Base-by-base conservation (phyloP, 495 filamentous ascomycete species). In the Astrothelium subdiscretum region DNA sequence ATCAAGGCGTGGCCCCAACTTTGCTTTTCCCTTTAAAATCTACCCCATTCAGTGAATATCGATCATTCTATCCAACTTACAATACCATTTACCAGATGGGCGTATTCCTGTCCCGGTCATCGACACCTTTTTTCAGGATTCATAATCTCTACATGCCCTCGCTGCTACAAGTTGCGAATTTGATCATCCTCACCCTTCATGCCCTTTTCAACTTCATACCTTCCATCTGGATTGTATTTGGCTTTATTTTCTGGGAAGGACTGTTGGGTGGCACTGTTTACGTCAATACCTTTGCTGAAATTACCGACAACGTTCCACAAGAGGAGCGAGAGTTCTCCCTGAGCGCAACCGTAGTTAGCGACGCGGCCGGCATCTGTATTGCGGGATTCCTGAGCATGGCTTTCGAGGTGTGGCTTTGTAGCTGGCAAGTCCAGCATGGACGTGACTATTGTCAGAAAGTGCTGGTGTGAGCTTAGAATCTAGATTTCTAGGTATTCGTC, bases 161-260 rank as follows among this genome's bases (percentile, higher is more conserved):
- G 2, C 65, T 92, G n/a, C 80, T 98, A 0, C 94, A 98, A 74
- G 76, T 90, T 20, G 70, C 78, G 29, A 98, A 98, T 69, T 79
- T 98, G 22, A 70, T 78, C 8, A 51, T 96, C 12, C 76, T 98
- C 2, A 87, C 83, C 2, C 67, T 85, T 0, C 92, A 98, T 58
- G 82, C 90, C 1, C 66, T 96, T 62, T 83, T 85, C 68, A 75
- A 84, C 68, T 92, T 90, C 64, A 81, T 97, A 42, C 92, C 92
- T 0, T 88, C 74, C 61, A 85, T 97, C 11, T 97, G 87, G 68
- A 68, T 95, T 24, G 73, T 97, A 3, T 96, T 95, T 70, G 68
- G 80, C 5, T 76, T 97, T 52, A 76, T 96, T n/a, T 95, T 97
- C 70, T 97, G 94, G 92, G 92, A 96, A 70, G 94, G 94, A 0